Evolutionary conservation across 768 basidiomycete species (phyloP).

Genomic region (Mycena capillaripes): DNA sequence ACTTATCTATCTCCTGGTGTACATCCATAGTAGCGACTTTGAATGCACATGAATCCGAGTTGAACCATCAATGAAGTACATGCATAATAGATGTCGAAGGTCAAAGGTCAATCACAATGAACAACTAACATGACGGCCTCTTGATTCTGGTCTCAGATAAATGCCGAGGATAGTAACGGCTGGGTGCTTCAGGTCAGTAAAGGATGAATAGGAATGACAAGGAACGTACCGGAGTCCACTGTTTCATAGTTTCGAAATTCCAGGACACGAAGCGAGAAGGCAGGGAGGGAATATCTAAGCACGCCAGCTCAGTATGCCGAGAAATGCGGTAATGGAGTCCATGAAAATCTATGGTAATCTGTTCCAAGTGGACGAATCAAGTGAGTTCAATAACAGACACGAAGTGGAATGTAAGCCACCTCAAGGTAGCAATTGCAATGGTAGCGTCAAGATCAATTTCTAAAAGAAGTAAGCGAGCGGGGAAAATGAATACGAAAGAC

Average conservation of each 20-base stretch:
- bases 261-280: conserved; percentile 1
- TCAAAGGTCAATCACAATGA: background rate
- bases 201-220: conserved; percentile 6
- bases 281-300: background rate
- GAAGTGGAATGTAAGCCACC: background rate
- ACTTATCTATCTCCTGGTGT: background rate
- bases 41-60: background rate
- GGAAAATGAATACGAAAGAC: too few relatives aligned
- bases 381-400: conserved; percentile 3
- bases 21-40: background rate
- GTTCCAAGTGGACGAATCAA: conserved; percentile 1
- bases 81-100: background rate
- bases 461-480: too few relatives aligned
- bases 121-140: background rate
- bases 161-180: conserved; percentile 1
- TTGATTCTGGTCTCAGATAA: background rate
- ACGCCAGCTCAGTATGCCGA: background rate
- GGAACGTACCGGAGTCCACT: background rate
- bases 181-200: background rate
- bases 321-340: background rate
- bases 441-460: too few relatives aligned
- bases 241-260: background rate
- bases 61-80: background rate
- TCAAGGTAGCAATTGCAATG: too few relatives aligned
- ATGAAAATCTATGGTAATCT: background rate